Evolutionary conservation across 2,329 filamentous ascomycete species (phyloP), one percentile per base, ranked within the genome.

Genomic region (Diaporthe sp.): DNA sequence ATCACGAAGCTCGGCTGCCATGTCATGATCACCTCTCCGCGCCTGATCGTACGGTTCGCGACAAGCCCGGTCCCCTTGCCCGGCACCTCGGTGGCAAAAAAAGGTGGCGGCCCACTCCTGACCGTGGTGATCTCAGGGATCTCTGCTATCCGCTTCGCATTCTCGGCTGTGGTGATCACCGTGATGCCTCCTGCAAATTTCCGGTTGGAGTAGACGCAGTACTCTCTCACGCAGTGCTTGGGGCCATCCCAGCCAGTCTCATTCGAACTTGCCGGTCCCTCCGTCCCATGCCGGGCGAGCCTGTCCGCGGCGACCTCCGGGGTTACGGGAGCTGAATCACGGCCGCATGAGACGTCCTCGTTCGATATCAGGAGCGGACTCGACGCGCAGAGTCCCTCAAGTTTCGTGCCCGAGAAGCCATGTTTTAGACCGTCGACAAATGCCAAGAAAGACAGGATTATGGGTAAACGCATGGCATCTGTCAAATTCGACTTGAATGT

Each of bases 31-130:
- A 57, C 74, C 51, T 80, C 78, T 15, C 79, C 80, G 39, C 75
- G 74, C 13, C 67, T 74, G 71, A 80, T 79, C 15, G 73, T 61
- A 22, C 73, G 72, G 25, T 74, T 78, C 22, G 80, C 80, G 44
- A 80, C 59, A 3, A 81, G 75, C 0, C 80, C 80, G 17, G 75
- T 75, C 4, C 80, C 80, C 68, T 79, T 80, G 7, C 76, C 78
- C 31, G 74, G 77, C 19, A 80, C 74, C n/a, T 77, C 58, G 5
- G 75, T 67, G 0, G 76, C 61, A 22, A 25, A 62, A n/a, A 75
- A 77, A 51, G 67, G 53, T 19, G 74, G 70, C 5, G 62, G 51
- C 13, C 44, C 73, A 53, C 31, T 15, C 53, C 49, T 53, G 42
- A 15, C 15, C 10, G 62, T 25, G 51, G 67, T 39, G n/a, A 71